Evolutionary conservation across 306 rosid genomes (phyloP).

Genomic region (Pachyrhizus erosus): DNA sequence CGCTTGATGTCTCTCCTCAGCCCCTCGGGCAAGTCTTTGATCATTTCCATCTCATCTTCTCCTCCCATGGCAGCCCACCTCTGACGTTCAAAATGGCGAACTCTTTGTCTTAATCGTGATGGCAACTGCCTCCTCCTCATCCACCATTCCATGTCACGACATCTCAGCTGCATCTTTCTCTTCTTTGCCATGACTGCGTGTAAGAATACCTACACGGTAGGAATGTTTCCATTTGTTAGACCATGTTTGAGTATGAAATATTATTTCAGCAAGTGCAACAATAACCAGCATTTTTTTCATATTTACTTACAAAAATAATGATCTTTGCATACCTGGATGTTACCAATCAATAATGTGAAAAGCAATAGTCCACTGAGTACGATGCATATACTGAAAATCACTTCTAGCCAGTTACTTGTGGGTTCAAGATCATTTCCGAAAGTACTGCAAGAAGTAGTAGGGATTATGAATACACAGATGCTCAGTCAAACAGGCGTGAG

Average conservation of each 20-base stretch:
- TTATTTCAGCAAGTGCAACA: neutral
- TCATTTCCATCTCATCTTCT: slow-evolving; percentile 90
- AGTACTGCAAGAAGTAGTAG: slow-evolving; percentile 65
- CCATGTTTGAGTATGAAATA: slow-evolving; percentile 3
- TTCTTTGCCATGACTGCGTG: slow-evolving; percentile 97
- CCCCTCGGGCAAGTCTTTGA: slow-evolving; percentile 97
- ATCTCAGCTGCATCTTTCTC: slow-evolving; percentile 94
- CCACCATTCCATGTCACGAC: slow-evolving; percentile 99
- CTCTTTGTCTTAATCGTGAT: slow-evolving; percentile 77
- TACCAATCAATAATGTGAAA: slow-evolving; percentile 95
- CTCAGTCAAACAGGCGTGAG: neutral
- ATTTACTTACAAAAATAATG: slow-evolving; percentile 2
- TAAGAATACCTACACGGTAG: slow-evolving; percentile 70
- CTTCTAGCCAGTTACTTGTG: slow-evolving; percentile 96
- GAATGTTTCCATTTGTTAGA: slow-evolving; percentile 39
- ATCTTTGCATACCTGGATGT: slow-evolving; percentile 75
- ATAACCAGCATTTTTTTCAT: neutral
- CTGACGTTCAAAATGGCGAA: slow-evolving; percentile 91
- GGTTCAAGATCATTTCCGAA: slow-evolving; percentile 99
- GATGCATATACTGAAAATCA: slow-evolving; percentile 82
- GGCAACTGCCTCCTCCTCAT: slow-evolving; percentile 96
- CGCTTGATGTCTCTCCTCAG: slow-evolving; percentile 95
- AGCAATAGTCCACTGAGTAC: slow-evolving; percentile 90
- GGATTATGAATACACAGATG: neutral
- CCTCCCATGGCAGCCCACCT: slow-evolving; percentile 95